Evolutionary conservation across 208 protist species (phyloP).

Genomic region (Angomonas ambiguus): DNA sequence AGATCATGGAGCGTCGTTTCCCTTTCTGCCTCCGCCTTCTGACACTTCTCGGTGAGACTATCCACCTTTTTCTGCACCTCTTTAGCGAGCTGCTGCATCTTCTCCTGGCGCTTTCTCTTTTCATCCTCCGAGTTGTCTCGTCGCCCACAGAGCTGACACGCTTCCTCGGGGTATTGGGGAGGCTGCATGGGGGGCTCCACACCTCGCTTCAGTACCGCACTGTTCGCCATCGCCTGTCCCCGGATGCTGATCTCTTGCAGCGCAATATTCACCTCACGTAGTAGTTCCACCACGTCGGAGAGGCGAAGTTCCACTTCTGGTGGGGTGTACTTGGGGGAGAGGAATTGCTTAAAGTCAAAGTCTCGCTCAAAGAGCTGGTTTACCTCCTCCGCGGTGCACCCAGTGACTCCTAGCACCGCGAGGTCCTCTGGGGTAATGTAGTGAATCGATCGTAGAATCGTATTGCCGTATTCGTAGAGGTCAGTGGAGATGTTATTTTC

Average conservation of each 20-base stretch:
- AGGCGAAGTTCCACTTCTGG: conserved; percentile 25
- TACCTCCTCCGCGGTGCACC: conserved; percentile 78
- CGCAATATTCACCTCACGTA: conserved; percentile 57
- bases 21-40: conserved; percentile 60
- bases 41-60: conserved; percentile 57
- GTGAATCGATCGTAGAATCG: conserved; percentile 12
- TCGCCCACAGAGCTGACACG: conserved; percentile 69
- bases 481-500: neutral
- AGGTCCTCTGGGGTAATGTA: conserved; percentile 62
- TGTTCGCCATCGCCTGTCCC: conserved; percentile 50
- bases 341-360: conserved; percentile 73
- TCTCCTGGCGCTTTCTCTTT: conserved; percentile 43
- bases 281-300: conserved; percentile 60
- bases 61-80: conserved; percentile 76
- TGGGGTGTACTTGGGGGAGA: conserved; percentile 35
- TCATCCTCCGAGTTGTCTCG: conserved; percentile 50
- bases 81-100: conserved; percentile 54
- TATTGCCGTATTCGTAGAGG: neutral
- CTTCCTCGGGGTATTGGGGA: conserved; percentile 56
- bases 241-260: conserved; percentile 70
- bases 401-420: conserved; percentile 43
- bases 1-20: conserved; percentile 50
- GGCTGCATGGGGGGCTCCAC: conserved; percentile 58
- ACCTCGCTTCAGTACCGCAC: conserved; percentile 48
- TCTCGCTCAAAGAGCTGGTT: conserved; percentile 65